These are phyloP conservation scores for Trichoderma atroviride DNA, from an alignment of 2,329 filamentous ascomycete species.

Conservation along the genomic window DNA sequence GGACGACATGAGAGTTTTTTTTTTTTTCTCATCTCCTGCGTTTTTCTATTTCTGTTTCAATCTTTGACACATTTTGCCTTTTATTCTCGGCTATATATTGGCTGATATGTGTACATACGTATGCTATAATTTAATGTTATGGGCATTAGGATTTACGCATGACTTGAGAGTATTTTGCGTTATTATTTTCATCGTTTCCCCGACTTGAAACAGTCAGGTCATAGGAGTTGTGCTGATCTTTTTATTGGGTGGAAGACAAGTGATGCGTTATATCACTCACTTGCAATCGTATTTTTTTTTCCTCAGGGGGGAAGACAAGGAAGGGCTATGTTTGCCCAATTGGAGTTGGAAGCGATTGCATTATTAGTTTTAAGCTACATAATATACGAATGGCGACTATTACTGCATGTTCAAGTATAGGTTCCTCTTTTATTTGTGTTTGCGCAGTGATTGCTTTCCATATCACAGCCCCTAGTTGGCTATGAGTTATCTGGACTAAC, in stretches of 20 bases:
- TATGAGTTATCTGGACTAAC: background rate
- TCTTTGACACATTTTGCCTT: background rate
- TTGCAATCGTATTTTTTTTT: background rate
- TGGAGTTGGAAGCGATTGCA: background rate
- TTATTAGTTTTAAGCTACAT: background rate
- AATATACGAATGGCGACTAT: constrained; percentile 7
- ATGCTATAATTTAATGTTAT: constrained; percentile 8
- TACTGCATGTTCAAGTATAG: background rate
- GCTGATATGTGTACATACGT: constrained; percentile 6
- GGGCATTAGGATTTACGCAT: constrained; percentile 1
- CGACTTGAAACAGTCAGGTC: background rate
- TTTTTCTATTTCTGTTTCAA: background rate
- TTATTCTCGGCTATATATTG: background rate
- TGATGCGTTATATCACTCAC: background rate
- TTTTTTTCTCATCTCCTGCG: background rate
- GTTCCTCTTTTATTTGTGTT: background rate
- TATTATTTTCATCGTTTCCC: background rate
- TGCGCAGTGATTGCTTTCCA: background rate
- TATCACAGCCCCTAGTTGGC: background rate
- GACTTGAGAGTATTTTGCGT: background rate
- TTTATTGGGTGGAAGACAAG: background rate
- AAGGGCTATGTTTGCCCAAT: background rate
- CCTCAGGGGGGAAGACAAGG: background rate
- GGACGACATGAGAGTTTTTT: background rate
- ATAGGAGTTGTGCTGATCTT: constrained; percentile 15